phyloP scores from a whole-genome alignment of 2,329 filamentous ascomycete genomes.

The Berkeleyomyces basicola region DNA sequence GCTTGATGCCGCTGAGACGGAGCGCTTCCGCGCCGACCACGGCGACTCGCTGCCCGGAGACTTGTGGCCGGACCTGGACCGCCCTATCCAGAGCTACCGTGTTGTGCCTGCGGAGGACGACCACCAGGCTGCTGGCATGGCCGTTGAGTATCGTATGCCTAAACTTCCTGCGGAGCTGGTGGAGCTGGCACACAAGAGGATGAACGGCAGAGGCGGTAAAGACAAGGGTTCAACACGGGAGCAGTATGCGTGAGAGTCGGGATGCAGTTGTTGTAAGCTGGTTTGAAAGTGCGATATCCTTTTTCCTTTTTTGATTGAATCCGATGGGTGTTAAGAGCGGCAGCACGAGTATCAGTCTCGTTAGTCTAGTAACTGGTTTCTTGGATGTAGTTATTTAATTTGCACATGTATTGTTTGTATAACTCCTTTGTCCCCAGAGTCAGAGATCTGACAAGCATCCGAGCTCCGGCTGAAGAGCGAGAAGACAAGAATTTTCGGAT shows the following conservation, averaged over 20 bases:
- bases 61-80: slow-evolving; percentile 64
- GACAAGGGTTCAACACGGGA: background rate
- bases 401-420: background rate
- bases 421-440: background rate
- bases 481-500: too few relatives aligned
- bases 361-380: background rate
- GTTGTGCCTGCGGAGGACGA: slow-evolving; percentile 26
- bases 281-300: background rate
- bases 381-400: background rate
- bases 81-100: slow-evolving; percentile 36
- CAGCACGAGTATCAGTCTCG: slow-evolving; percentile 4
- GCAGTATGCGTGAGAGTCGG: background rate
- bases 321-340: background rate
- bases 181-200: slow-evolving; percentile 2
- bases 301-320: background rate
- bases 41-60: slow-evolving; percentile 78
- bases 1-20: slow-evolving; percentile 54
- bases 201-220: background rate
- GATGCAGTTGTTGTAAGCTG: background rate
- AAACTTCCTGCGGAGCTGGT: slow-evolving; percentile 6
- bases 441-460: too few relatives aligned
- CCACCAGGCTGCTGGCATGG: slow-evolving; percentile 4
- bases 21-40: slow-evolving; percentile 64
- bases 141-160: slow-evolving; percentile 6
- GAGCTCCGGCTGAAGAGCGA: too few relatives aligned